phyloP scores from a whole-genome alignment of 2,329 filamentous ascomycete species.

The Penicillium decumbens region DNA sequence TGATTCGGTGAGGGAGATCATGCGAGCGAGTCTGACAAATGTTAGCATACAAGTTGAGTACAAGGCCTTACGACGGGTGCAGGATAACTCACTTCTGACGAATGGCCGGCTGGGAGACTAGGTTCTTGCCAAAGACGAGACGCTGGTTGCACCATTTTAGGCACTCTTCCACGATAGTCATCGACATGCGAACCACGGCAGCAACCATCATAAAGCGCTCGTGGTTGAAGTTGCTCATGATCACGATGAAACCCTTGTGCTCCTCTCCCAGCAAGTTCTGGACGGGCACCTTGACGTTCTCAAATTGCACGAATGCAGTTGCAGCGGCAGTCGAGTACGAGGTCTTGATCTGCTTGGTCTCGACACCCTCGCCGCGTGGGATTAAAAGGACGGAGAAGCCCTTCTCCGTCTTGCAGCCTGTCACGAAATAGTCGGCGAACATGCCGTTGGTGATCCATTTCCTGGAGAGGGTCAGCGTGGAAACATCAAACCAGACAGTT shows the following conservation, averaged over 20 bases:
- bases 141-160: constrained; percentile 87
- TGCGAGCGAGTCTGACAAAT: constrained; percentile 63
- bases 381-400: constrained; percentile 74
- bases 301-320: constrained; percentile 75
- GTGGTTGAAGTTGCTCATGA: constrained; percentile 85
- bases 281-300: constrained; percentile 79
- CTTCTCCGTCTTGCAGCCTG: constrained; percentile 72
- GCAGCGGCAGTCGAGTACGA: constrained; percentile 72
- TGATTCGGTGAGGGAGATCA: constrained; percentile 78
- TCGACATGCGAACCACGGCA: constrained; percentile 59
- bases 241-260: constrained; percentile 79
- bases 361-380: constrained; percentile 64
- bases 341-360: constrained; percentile 60
- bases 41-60: not conserved
- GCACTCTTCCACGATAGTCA: constrained; percentile 73
- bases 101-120: constrained; percentile 79
- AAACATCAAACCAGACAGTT: too few relatives aligned
- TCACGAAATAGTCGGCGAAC: constrained; percentile 79
- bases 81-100: constrained; percentile 60
- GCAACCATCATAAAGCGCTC: constrained; percentile 74
- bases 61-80: not conserved
- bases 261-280: constrained; percentile 74
- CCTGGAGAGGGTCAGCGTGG: constrained; percentile 16
- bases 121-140: constrained; percentile 73
- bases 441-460: constrained; percentile 85